A percentile compares a stretch with the other conserved stretches of the same genome.
phyloP scores from a whole-genome alignment of 2,329 filamentous ascomycete species.

The Nemania abortiva region DNA sequence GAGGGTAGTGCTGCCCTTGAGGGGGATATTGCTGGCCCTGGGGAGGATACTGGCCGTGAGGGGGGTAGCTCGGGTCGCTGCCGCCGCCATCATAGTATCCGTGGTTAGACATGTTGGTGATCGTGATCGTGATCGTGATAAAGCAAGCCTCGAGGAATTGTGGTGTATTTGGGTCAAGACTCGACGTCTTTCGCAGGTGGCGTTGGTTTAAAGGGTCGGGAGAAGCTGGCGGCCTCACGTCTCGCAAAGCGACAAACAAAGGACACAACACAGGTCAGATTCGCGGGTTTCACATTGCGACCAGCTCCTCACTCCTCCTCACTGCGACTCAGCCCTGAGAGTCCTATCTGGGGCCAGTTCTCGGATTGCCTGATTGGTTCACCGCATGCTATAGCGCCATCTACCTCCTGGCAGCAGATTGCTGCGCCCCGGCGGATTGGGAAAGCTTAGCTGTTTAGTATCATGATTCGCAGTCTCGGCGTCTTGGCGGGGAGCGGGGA shows the following conservation, averaged over 20 bases:
- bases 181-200: not conserved
- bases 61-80: conserved; percentile 17
- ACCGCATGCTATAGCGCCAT: conserved; percentile 7
- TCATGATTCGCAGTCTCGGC: conserved; percentile 16
- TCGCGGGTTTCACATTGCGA: conserved; percentile 11
- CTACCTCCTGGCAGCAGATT: not conserved
- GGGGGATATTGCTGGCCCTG: conserved; percentile 42
- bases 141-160: not conserved
- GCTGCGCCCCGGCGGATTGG: conserved; percentile 31
- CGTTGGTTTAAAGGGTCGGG: not conserved
- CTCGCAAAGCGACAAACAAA: conserved; percentile 11
- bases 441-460: conserved; percentile 24
- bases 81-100: conserved; percentile 44
- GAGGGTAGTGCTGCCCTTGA: conserved; percentile 33
- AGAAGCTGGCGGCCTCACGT: conserved; percentile 28
- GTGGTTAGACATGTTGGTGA: conserved; percentile 45
- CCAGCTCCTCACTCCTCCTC: not conserved
- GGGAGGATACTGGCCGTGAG: conserved; percentile 33
- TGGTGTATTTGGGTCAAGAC: not conserved
- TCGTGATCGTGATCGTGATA: not conserved
- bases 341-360: not conserved
- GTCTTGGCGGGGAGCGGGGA: conserved; percentile 22
- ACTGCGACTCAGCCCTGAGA: not conserved
- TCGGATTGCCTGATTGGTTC: conserved; percentile 27
- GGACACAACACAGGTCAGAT: not conserved